Percentiles rank a stretch among this genome's conserved stretches.
phyloP scores from a whole-genome alignment of 495 filamentous ascomycete species.

The Aspergillus egyptiacus region DNA sequence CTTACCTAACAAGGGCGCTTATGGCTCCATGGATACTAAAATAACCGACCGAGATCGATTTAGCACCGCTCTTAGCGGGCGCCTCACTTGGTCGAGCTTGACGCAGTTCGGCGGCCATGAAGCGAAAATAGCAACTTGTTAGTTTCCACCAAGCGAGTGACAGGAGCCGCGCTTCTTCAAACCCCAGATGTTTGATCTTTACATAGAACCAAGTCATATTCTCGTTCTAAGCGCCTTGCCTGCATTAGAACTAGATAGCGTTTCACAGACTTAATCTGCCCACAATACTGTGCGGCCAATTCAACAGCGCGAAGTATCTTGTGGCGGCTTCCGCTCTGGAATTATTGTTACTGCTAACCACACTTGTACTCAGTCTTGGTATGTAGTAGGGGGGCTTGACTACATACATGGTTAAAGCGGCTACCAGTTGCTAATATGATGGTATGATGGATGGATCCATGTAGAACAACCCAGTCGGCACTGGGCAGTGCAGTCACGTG shows the following conservation, averaged over 20 bases:
- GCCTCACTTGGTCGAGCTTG: background rate
- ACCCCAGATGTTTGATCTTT: background rate
- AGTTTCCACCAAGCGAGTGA: background rate
- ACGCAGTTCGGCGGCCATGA: constrained; percentile 3
- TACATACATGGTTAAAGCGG: no score
- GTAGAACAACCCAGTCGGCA: no score
- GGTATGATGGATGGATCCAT: no score
- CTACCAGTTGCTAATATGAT: no score
- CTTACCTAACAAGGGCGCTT: constrained; percentile 1
- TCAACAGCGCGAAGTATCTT: background rate
- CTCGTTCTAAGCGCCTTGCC: background rate
- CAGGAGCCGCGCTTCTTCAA: background rate
- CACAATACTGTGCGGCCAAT: background rate
- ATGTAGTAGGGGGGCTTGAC: no score
- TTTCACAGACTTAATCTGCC: background rate
- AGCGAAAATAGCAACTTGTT: constrained; percentile 4
- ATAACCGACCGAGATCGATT: background rate
- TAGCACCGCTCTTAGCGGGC: constrained; percentile 3
- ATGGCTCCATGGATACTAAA: background rate
- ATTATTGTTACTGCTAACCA: no score
- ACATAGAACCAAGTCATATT: background rate
- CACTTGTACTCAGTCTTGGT: no score
- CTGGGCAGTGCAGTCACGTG: no score
- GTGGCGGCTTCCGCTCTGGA: background rate
- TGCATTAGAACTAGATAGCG: background rate